phyloP scores from a whole-genome alignment of 2,329 filamentous ascomycete species.

The Trichoderma citrinoviride region DNA sequence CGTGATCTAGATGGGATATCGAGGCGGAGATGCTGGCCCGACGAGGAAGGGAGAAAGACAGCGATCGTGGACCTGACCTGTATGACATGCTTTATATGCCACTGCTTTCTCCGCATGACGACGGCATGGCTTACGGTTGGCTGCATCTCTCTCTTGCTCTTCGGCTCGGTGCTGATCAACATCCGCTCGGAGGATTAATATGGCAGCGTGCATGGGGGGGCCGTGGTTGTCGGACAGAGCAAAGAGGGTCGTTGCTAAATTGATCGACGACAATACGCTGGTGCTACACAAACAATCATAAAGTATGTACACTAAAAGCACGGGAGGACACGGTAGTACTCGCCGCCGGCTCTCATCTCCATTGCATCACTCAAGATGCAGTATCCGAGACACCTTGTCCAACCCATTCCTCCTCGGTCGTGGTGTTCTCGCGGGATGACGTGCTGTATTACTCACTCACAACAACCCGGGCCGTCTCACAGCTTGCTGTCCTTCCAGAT shows the following conservation, averaged over 20 bases:
- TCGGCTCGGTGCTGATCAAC: too few relatives aligned
- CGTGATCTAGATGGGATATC: neutral
- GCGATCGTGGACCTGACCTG: neutral
- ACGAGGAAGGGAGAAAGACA: neutral
- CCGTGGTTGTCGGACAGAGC: neutral
- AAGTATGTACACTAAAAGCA: conserved; percentile 10
- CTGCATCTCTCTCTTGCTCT: neutral
- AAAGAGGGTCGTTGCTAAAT: neutral
- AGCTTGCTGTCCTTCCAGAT: conserved; percentile 64
- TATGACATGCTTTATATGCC: neutral
- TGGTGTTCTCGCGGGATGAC: neutral
- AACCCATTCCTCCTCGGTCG: neutral
- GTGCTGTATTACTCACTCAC: neutral
- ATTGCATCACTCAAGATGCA: conserved; percentile 14
- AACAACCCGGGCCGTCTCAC: conserved; percentile 36
- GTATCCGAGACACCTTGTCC: neutral
- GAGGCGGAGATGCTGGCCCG: neutral
- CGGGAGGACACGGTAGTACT: neutral
- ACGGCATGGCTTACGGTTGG: neutral
- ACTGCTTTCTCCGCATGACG: neutral
- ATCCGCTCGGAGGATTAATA: too few relatives aligned
- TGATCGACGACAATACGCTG: neutral
- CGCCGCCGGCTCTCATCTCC: neutral
- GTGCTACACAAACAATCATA: neutral
- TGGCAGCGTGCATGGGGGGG: neutral